Conservation (phyloP, 176 grass and related monocot genomes). For the Ampelocalamus luodianensis region DNA sequence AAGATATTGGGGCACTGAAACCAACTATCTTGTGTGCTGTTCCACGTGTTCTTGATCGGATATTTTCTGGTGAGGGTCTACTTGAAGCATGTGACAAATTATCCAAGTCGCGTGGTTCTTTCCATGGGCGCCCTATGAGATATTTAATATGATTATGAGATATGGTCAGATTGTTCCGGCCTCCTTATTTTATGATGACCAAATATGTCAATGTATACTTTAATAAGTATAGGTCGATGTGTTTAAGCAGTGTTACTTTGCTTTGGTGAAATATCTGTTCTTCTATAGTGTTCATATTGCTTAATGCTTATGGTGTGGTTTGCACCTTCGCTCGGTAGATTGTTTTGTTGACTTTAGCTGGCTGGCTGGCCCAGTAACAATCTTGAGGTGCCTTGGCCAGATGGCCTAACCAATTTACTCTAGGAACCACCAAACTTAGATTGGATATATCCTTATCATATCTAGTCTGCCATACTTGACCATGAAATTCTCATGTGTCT, state of each 20-base stretch:
- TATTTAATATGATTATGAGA: constrained; percentile 25
- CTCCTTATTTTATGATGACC: background rate
- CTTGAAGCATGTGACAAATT: constrained; percentile 18
- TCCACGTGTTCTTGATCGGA: constrained; percentile 94
- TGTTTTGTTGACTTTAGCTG: background rate
- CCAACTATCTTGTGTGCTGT: constrained; percentile 95
- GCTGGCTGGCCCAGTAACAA: background rate
- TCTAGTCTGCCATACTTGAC: background rate
- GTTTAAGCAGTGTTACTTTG: constrained; percentile 14
- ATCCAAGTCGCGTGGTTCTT: background rate
- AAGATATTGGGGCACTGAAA: constrained; percentile 86
- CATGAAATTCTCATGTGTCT: background rate
- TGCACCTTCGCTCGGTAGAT: background rate
- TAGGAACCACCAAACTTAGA: background rate
- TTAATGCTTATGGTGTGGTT: constrained; percentile 21
- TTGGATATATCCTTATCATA: background rate
- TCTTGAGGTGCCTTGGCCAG: constrained; percentile 9
- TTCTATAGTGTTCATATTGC: constrained; percentile 1
- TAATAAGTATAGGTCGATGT: background rate
- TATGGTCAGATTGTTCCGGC: constrained; percentile 15
- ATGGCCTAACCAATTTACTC: constrained; percentile 14
- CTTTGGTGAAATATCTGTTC: background rate
- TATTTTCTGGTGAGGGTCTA: constrained; percentile 81
- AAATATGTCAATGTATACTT: background rate
- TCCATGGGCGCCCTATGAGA: constrained; percentile 4